These are phyloP conservation scores for Cryptomeria japonica DNA, from an alignment of 75 land plant genomes.

Conservation along the genomic window DNA sequence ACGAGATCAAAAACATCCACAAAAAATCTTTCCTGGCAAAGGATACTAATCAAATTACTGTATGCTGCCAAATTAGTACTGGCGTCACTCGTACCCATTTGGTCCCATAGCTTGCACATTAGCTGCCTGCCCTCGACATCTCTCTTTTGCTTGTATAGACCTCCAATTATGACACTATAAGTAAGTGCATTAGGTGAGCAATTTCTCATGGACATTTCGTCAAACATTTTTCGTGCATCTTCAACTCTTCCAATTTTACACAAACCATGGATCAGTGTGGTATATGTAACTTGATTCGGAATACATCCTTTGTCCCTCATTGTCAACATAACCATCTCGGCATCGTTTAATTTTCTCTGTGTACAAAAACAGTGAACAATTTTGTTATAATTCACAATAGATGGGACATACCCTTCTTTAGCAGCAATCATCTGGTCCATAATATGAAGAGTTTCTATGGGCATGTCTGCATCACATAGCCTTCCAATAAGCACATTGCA, in stretches of 20 bases:
- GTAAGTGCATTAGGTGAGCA: conserved; percentile 60
- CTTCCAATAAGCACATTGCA: conserved; percentile 49
- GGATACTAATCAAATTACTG: conserved; percentile 41
- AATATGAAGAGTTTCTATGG: conserved; percentile 24
- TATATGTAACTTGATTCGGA: conserved; percentile 57
- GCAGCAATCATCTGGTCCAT: conserved; percentile 16
- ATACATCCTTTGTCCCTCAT: conserved; percentile 36
- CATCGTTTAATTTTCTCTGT: conserved; percentile 2
- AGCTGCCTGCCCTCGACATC: conserved; percentile 26
- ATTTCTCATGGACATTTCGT: conserved; percentile 48
- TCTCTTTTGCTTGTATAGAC: conserved; percentile 23
- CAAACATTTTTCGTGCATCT: conserved; percentile 49
- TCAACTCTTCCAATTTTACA: conserved; percentile 30
- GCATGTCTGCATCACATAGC: conserved; percentile 32
- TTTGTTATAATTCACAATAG: conserved; percentile 47
- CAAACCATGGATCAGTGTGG: conserved; percentile 57
- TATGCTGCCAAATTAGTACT: conserved; percentile 43
- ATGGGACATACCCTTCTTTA: conserved; percentile 45
- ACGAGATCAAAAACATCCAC: conserved; percentile 55
- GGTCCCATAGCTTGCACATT: conserved; percentile 45
- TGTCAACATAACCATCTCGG: conserved; percentile 28
- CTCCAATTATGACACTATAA: conserved; percentile 39
- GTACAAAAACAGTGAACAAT: conserved; percentile 40
- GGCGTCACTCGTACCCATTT: conserved; percentile 12
- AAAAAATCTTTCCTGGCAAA: conserved; percentile 51